Evolutionary conservation across 352 stramenopile genomes (phyloP).

Genomic region (Pythium brachiatum): DNA sequence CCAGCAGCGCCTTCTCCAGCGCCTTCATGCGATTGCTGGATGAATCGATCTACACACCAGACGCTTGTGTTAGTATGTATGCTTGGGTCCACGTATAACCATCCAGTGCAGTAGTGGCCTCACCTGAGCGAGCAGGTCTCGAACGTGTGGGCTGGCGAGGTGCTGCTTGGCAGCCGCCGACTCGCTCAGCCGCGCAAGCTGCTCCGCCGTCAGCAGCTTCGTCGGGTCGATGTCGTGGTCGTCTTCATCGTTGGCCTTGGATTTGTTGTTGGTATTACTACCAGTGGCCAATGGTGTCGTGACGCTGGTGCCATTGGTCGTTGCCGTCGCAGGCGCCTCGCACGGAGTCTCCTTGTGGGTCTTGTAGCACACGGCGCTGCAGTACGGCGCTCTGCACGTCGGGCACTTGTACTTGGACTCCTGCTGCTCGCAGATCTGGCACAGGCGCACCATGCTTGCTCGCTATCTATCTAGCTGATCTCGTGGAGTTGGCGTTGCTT

Average conservation of each 20-base stretch:
- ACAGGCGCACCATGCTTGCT: constrained; percentile 40
- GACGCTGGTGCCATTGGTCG: not conserved
- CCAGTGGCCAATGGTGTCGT: not conserved
- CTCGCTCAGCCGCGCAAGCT: constrained; percentile 41
- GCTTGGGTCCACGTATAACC: too few species aligned
- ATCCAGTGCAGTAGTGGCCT: not conserved
- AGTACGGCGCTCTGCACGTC: constrained; percentile 66
- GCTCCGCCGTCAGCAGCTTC: constrained; percentile 47
- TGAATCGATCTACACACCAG: constrained; percentile 49
- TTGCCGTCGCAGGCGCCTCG: constrained; percentile 14
- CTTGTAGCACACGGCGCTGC: constrained; percentile 77
- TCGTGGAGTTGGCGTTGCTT: not conserved
- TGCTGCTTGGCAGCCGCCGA: constrained; percentile 38
- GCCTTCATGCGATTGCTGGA: constrained; percentile 65
- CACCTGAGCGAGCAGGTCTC: constrained; percentile 53
- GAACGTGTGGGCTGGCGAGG: constrained; percentile 50
- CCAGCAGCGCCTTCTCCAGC: constrained; percentile 73
- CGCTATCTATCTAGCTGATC: not conserved
- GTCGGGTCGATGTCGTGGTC: constrained; percentile 33
- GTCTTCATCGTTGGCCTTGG: constrained; percentile 22
- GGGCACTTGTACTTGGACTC: constrained; percentile 87
- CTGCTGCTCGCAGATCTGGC: constrained; percentile 43
- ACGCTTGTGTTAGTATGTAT: too few species aligned
- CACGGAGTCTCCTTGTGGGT: constrained; percentile 73
- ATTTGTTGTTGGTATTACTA: not conserved